Percentiles rank a stretch among this genome's conserved stretches.
phyloP scores from a whole-genome alignment of 345 rosid genomes.

The Schrenkiella parvula region DNA sequence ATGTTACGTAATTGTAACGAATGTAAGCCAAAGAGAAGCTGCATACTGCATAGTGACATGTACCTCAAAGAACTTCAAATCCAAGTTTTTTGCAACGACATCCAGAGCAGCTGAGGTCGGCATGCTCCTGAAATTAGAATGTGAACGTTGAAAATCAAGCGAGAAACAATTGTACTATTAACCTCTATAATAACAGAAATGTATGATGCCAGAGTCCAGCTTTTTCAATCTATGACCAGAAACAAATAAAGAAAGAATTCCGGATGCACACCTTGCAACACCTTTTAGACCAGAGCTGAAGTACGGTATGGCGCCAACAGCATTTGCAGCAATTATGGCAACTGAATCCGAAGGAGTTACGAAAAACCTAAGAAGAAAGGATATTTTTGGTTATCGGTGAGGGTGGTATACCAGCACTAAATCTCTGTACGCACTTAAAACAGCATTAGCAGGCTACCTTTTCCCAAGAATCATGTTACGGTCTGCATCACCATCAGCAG shows the following conservation, averaged over 20 bases:
- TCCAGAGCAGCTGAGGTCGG: constrained; percentile 95
- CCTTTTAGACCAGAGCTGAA: constrained; percentile 88
- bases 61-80: constrained; percentile 89
- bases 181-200: not conserved
- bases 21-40: not conserved
- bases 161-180: not conserved
- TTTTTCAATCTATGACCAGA: not conserved
- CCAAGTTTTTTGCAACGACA: constrained; percentile 72
- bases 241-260: not conserved
- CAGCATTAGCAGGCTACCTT: constrained; percentile 43
- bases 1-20: not conserved
- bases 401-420: not conserved
- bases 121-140: constrained; percentile 68
- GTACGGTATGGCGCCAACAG: constrained; percentile 77
- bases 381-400: not conserved
- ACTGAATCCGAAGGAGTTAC: constrained; percentile 96
- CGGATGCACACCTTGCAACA: constrained; percentile 68
- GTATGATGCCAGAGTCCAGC: not conserved
- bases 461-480: constrained; percentile 95
- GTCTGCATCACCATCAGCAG: constrained; percentile 98
- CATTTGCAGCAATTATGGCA: constrained; percentile 93
- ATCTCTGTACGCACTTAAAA: not conserved
- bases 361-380: constrained; percentile 55
- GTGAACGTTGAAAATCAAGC: not conserved
- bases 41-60: not conserved